Base-by-base conservation (phyloP, 2,329 filamentous ascomycete genomes). In the Fusarium siculi region DNA sequence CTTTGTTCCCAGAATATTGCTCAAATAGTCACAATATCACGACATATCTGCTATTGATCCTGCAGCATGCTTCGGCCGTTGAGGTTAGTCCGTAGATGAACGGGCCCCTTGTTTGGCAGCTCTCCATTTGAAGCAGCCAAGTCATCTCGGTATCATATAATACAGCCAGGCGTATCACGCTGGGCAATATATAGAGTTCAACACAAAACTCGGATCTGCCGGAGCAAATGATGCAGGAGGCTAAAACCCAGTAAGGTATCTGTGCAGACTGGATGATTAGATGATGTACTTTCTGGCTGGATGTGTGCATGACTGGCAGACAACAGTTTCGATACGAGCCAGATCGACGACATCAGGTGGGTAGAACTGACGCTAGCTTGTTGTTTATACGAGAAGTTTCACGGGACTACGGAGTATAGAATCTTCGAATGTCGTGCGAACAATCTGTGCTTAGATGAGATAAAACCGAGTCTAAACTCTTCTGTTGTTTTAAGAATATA, bases 251-350 rank as follows among this genome's bases (percentile, higher is more conserved):
- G 43, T 46, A 25, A 4, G 18, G 16, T 30, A 21, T 62, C 8
- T 44, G 32, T 37, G 21, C 25, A 61, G 21, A 42, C 39, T n/a
- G 34, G 16, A 57, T 32, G 9, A 36, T 25, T n/a, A 28, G 16
- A 57, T 32, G 9, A 37, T 57, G 21, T 52, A 32, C 23, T n/a
- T 40, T n/a, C n/a, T 9, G 30, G 25, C 50, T 52, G 16, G 28
- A 50, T 66, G 30, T 39, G 65, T 43, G 58, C 58, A 58, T 50
- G n/a, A 58, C 32, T 30, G n/a, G 9, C 18, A 37, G 39, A 47
- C 37, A 39, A 34, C 14, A 28, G 30, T n/a, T 30, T 34, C 23
- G 30, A 72, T 72, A 72, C 69, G 69, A 72, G 49, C 46, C 23
- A 68, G 53, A 72, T 52, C 53, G 43, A 53, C 47, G 36, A 28